Evolutionary conservation across 2,329 filamentous ascomycete species (phyloP), one percentile per base, ranked within the genome.

Genomic region (Orbilia brochopaga): DNA sequence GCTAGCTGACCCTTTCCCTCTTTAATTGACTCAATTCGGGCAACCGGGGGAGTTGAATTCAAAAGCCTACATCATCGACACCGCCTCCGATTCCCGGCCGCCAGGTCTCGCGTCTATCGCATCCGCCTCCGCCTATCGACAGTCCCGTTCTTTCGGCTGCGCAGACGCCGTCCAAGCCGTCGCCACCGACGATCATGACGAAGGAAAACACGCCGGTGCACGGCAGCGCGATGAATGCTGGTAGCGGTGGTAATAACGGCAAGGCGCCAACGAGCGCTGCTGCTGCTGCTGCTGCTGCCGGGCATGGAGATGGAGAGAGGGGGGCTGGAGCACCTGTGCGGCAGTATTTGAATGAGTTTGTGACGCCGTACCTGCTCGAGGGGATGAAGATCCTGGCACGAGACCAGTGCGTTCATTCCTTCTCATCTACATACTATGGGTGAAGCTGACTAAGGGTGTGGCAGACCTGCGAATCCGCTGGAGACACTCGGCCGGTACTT

Each of bases 381-480:
- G 76, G 76, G 21, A 77, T 77, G 76, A 77, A 77, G 58, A 75
- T 76, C 62, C 55, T 77, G n/a, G 76, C 74, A 15, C 72, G 74
- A 48, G 76, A 76, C 37, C 76, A 77, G 64, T 73, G 52, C 27
- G 67, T 65, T 50, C 23, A 53, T 30, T 19, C 48, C 3, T 21
- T 13, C n/a, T 37, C 17, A 15, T 27, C 53, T 32, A 5, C 13
- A 19, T 8, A 4, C 19, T 57, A 21, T 13, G 7, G 15, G 21
- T 54, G 17, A 35, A 1, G 15, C 23, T 44, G 19, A 54, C 13
- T 17, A 19, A 8, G n/a, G 27, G 19, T 13, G 19, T 1, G 8
- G 8, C 62, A 73, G 67, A 51, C 67, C 67, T 13, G 46, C 61
- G n/a, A 73, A 73, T 32, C 67, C 67, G 3, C 32, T 73, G 2